phyloP scores from a whole-genome alignment of 331 rosid genomes.

The Ulmus americana region DNA sequence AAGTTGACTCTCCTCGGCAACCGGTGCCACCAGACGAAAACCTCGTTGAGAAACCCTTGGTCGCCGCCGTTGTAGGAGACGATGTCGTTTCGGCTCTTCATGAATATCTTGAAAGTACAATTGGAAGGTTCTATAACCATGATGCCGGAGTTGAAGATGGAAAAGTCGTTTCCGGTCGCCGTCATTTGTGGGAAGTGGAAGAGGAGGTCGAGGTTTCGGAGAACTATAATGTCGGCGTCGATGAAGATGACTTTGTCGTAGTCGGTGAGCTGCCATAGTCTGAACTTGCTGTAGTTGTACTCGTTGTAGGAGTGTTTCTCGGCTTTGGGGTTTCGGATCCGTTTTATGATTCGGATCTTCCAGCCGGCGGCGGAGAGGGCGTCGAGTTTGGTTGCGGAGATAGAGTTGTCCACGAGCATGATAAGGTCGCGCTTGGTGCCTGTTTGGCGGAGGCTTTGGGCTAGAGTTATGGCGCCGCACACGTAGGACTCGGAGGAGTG shows the following conservation, averaged over 20 bases:
- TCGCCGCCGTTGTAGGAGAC: constrained; percentile 84
- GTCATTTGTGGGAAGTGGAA: constrained; percentile 82
- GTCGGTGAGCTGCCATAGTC: constrained; percentile 79
- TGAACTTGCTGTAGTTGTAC: constrained; percentile 89
- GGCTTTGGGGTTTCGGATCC: constrained; percentile 71
- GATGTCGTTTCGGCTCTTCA: constrained; percentile 43
- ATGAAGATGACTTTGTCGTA: constrained; percentile 70
- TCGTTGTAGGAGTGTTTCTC: constrained; percentile 61
- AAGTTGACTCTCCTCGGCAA: constrained; percentile 68
- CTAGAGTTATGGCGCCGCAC: constrained; percentile 79
- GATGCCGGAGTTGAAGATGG: constrained; percentile 77
- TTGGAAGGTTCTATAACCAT: constrained; percentile 91
- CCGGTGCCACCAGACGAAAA: constrained; percentile 95
- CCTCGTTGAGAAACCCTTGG: constrained; percentile 83
- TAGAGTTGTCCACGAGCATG: constrained; percentile 64
- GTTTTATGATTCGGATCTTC: constrained; percentile 52
- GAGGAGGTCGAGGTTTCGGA: constrained; percentile 71
- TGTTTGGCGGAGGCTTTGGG: constrained; percentile 60
- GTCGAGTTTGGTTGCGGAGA: constrained; percentile 44
- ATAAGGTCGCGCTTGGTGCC: constrained; percentile 78
- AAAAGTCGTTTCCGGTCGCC: constrained; percentile 67
- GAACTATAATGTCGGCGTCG: constrained; percentile 73
- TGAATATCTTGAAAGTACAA: constrained; percentile 56
- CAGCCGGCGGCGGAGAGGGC: constrained; percentile 60
- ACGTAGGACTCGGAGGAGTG: constrained; percentile 72